These are phyloP conservation scores for Apiospora saccharicola DNA, from an alignment of 2,329 filamentous ascomycete species.

Conservation along the genomic window DNA sequence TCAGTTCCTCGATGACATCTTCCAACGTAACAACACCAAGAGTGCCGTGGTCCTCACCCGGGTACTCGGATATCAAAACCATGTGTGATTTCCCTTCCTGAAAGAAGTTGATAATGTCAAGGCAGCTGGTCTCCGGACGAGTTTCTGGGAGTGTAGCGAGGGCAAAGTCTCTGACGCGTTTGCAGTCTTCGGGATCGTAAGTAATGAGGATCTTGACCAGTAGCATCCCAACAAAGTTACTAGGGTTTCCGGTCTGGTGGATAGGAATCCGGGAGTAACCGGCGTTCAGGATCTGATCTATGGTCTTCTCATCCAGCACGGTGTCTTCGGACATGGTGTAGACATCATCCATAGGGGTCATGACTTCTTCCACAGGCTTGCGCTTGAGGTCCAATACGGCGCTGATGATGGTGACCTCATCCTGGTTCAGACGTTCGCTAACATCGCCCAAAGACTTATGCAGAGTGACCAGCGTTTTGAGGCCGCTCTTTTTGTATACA, in stretches of 20 bases:
- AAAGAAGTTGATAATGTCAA: conserved; percentile 99
- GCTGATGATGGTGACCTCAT: conserved; percentile 98
- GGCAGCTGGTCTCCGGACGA: conserved; percentile 90
- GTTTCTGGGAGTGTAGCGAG: conserved; percentile 95
- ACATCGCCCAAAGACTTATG: conserved; percentile 90
- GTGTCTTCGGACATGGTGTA: conserved; percentile 97
- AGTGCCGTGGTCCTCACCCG: conserved; percentile 89
- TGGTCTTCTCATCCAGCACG: conserved; percentile 89
- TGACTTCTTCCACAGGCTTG: conserved; percentile 92
- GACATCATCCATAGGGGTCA: conserved; percentile 98
- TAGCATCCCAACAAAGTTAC: conserved; percentile 96
- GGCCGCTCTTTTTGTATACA: conserved; percentile 95
- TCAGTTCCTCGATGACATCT: conserved; percentile 97
- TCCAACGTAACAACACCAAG: conserved; percentile 94
- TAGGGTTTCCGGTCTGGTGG: conserved; percentile 81
- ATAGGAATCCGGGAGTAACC: conserved; percentile 98
- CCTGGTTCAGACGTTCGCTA: conserved; percentile 89
- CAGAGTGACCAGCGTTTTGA: conserved; percentile 94
- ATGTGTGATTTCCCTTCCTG: conserved; percentile 99
- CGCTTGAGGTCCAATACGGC: conserved; percentile 96
- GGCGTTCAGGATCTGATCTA: conserved; percentile 90
- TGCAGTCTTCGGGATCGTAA: conserved; percentile 93
- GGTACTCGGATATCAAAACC: conserved; percentile 90
- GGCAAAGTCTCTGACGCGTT: conserved; percentile 87
- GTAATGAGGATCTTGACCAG: conserved; percentile 98